A percentile compares a stretch with the other conserved stretches of the same genome.
phyloP scores from a whole-genome alignment of 176 grass and related monocot species.

The Oryza longistaminata region DNA sequence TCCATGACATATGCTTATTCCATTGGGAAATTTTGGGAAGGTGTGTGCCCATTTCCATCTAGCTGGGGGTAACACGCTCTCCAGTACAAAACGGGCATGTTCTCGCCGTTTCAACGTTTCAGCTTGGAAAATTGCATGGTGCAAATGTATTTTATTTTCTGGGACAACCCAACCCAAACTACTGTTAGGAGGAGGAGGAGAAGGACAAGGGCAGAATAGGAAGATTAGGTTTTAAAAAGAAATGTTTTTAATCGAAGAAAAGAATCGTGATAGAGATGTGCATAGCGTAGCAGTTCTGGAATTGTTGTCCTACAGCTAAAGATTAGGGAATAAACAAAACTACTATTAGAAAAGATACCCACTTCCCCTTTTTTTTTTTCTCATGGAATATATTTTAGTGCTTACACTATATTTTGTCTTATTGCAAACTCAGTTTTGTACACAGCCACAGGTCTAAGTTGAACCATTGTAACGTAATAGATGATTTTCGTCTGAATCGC shows the following conservation, averaged over 20 bases:
- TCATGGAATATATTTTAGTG: background rate
- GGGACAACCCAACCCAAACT: background rate
- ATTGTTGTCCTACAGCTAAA: background rate
- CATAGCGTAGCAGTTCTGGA: background rate
- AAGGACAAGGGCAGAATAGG: background rate
- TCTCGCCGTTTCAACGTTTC: background rate
- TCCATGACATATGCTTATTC: constrained; percentile 47
- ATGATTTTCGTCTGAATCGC: background rate
- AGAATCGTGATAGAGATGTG: background rate
- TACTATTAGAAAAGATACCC: background rate
- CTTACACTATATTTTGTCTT: background rate
- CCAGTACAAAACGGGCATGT: background rate
- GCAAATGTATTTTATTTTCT: background rate
- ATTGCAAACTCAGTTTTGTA: background rate
- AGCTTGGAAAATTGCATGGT: background rate
- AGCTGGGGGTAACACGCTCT: background rate
- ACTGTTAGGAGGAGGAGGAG: background rate
- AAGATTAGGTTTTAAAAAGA: background rate
- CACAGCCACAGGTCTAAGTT: background rate
- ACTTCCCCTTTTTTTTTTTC: background rate
- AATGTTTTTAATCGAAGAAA: background rate
- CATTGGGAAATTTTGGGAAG: background rate
- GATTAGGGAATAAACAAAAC: background rate
- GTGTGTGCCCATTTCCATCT: background rate
- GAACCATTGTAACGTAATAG: too few species aligned